Evolutionary conservation across 2,329 filamentous ascomycete species (phyloP), one percentile per base, ranked within the genome.

Genomic region (Verticillium isaacii): DNA sequence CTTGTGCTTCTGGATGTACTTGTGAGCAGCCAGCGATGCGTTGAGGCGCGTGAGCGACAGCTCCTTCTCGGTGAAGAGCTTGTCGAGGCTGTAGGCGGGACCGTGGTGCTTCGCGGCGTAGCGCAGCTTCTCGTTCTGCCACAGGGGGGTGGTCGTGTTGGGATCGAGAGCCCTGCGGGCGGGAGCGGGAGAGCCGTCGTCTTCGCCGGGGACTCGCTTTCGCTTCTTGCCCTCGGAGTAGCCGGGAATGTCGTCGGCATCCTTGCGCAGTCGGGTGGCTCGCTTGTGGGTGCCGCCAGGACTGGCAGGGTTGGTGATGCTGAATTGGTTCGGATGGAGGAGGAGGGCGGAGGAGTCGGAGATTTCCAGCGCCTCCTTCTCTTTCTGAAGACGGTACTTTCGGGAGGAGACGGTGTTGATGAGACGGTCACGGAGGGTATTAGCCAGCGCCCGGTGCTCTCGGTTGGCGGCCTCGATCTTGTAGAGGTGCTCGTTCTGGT

Each of bases 1-100:
- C 58, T 82, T 83, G 69, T 86, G 85, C 39, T 84, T 82, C 59
- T 87, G 73, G 61, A 89, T 80, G 68, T 87, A 84, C 64, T 85
- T 83, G 71, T 88, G 84, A 9, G 87, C 82, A 2, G 86, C 86
- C 23, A 88, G 68, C 34, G 87, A 86, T 5, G 87, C 84, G 5
- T 79, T 76, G 63, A 88, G 89, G 71, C 89, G 89, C 32, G 85
- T 85, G 77, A 89, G 82, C 5, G 83, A 81, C 34, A 90, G 79
- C 74, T 90, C 87, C 73, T 88, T 89, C 67, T 90, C 87, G 0
- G 87, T 89, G 58, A 90, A 90, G 41, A 90, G 81, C 76, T 89
- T 89, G 68, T 89, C 86, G 63, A 90, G 84, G 70, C 84, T 89
- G 71, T 88, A 89, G 1, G 86, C 75, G 0, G 85, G 82, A 9